Conservation (phyloP, 805 yeast genomes). For the Zygoascus biomembranicola region DNA sequence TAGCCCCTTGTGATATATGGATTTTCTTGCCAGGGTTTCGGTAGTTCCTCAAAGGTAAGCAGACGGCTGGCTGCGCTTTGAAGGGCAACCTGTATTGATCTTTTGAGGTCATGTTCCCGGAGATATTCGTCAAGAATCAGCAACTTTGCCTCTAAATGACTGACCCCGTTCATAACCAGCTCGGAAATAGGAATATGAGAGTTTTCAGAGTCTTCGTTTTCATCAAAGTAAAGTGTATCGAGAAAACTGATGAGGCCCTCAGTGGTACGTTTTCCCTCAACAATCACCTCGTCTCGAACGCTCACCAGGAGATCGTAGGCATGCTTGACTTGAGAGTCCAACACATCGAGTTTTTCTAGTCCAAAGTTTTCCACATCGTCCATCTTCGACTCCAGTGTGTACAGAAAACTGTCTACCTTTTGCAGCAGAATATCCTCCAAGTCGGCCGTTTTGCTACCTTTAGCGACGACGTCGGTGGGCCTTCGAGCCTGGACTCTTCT, state of each 20-base stretch:
- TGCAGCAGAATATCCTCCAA: slow-evolving; percentile 13
- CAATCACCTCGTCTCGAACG: slow-evolving; percentile 26
- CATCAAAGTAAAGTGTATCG: slow-evolving; percentile 23
- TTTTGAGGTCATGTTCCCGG: slow-evolving; percentile 3
- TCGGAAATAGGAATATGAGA: slow-evolving; percentile 11
- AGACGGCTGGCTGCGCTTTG: slow-evolving; percentile 33
- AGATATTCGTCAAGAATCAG: slow-evolving; percentile 19
- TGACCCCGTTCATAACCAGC: slow-evolving; percentile 23
- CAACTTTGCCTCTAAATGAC: slow-evolving; percentile 27
- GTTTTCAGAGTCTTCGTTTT: background rate
- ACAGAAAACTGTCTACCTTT: slow-evolving; percentile 15
- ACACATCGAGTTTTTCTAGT: slow-evolving; percentile 19
- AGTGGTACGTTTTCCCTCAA: slow-evolving; percentile 26
- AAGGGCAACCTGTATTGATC: slow-evolving; percentile 16
- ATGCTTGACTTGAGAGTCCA: slow-evolving; percentile 25
- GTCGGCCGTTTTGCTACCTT: background rate
- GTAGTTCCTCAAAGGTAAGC: slow-evolving; percentile 78
- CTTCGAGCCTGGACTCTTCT: background rate
- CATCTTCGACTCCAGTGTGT: slow-evolving; percentile 20
- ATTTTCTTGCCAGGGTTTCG: slow-evolving; percentile 90
- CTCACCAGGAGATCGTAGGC: slow-evolving; percentile 22
- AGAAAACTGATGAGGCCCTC: slow-evolving; percentile 26
- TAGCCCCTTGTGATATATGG: slow-evolving; percentile 78
- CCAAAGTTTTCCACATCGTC: slow-evolving; percentile 28
- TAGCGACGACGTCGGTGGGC: background rate